These are phyloP conservation scores for Clathrus columnatus DNA, from an alignment of 768 basidiomycete genomes.

Conservation along the genomic window DNA sequence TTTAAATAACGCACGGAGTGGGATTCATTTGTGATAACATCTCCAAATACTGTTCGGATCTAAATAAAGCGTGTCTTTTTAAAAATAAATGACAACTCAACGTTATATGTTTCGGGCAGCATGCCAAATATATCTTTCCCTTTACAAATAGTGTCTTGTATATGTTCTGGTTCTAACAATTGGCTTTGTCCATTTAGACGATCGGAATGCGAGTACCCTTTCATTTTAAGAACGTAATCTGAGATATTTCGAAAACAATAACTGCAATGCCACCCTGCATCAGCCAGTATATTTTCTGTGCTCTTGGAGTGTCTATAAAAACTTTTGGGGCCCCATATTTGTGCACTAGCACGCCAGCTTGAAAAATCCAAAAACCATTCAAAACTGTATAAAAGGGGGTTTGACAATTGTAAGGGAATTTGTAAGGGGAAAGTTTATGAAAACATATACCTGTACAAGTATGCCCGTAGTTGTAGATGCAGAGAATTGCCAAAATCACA, in stretches of 20 bases:
- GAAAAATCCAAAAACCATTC: conserved; percentile 48
- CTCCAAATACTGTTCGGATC: conserved; percentile 37
- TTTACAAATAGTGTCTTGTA: conserved; percentile 49
- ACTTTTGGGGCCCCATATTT: conserved; percentile 30
- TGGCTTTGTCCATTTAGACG: conserved; percentile 40
- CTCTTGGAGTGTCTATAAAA: conserved; percentile 43
- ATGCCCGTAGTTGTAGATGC: conserved; percentile 55
- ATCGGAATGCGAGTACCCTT: conserved; percentile 49
- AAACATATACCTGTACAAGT: conserved; percentile 44
- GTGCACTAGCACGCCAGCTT: conserved; percentile 50
- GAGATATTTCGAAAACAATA: conserved; percentile 54
- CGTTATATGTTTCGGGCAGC: conserved; percentile 54
- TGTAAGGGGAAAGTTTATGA: background rate
- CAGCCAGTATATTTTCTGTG: conserved; percentile 40
- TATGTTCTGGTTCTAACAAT: conserved; percentile 40
- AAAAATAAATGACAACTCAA: conserved; percentile 28
- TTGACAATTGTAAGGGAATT: background rate
- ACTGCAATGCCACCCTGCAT: conserved; percentile 64
- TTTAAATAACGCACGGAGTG: conserved; percentile 34
- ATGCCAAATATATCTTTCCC: conserved; percentile 59
- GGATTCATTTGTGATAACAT: conserved; percentile 44
- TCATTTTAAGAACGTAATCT: conserved; percentile 53
- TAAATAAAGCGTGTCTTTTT: background rate
- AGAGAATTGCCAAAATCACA: conserved; percentile 46
- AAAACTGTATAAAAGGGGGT: conserved; percentile 16